Conservation (phyloP, 148 eudicot genomes). For the Suaeda aralocaspica region DNA sequence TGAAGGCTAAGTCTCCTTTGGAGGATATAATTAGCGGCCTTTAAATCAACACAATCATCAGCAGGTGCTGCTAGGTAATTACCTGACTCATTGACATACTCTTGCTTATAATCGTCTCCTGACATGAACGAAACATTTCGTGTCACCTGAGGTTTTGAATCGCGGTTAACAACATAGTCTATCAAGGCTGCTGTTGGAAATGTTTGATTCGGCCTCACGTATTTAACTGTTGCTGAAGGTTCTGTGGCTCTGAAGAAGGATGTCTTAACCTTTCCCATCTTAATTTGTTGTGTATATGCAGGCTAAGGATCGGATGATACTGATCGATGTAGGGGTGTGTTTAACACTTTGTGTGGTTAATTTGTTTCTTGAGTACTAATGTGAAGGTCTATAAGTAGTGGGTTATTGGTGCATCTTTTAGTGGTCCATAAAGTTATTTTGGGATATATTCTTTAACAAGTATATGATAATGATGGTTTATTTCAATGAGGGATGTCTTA, state of each 20-base stretch:
- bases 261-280: slow-evolving; percentile 8
- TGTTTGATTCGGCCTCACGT: slow-evolving; percentile 22
- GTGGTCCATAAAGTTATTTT: slow-evolving; percentile 23
- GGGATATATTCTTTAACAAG: slow-evolving; percentile 24
- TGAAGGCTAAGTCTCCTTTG: slow-evolving; percentile 28
- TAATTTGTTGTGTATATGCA: background rate
- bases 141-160: slow-evolving; percentile 9
- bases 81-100: slow-evolving; percentile 9
- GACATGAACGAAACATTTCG: slow-evolving; percentile 23
- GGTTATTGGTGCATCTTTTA: slow-evolving; percentile 24
- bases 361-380: background rate
- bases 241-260: slow-evolving; percentile 19
- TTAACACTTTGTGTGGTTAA: slow-evolving; percentile 4
- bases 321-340: background rate
- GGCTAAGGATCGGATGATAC: background rate
- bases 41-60: slow-evolving; percentile 30
- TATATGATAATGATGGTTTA: slow-evolving; percentile 16
- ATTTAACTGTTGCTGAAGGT: slow-evolving; percentile 14
- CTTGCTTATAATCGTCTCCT: slow-evolving; percentile 19
- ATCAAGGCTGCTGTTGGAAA: slow-evolving; percentile 30
- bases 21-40: slow-evolving; percentile 32
- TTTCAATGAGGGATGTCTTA: background rate
- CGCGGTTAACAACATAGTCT: slow-evolving; percentile 23
- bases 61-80: slow-evolving; percentile 28
- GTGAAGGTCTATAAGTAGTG: slow-evolving; percentile 19